These are phyloP conservation scores for Diplodia corticola DNA, from an alignment of 2,329 filamentous ascomycete species.

Conservation along the genomic window DNA sequence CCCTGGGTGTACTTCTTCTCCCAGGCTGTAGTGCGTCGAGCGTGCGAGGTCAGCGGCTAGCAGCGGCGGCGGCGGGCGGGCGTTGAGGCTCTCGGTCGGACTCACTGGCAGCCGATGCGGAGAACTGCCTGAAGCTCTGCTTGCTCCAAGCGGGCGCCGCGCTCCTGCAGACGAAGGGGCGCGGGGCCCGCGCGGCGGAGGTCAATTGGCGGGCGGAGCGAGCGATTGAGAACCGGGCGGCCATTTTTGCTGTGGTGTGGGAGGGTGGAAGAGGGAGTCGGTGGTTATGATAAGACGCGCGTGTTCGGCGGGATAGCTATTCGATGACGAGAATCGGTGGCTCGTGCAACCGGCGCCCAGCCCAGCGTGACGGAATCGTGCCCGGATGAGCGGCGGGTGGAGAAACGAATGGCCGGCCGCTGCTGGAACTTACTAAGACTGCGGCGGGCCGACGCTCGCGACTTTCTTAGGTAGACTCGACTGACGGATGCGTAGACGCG, in stretches of 20 bases:
- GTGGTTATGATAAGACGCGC: conserved; percentile 12
- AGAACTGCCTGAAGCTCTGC: conserved; percentile 37
- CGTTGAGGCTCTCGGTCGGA: conserved; percentile 20
- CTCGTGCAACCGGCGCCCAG: not conserved
- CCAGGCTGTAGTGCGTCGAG: conserved; percentile 48
- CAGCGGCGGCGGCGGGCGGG: not conserved
- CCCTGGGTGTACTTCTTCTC: conserved; percentile 91
- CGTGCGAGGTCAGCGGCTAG: not conserved
- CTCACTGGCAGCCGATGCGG: conserved; percentile 38
- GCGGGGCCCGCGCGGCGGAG: conserved; percentile 32
- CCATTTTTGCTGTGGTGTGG: conserved; percentile 33
- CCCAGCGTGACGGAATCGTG: too few species aligned
- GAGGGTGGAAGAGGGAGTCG: not conserved
- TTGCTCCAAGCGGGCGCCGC: conserved; percentile 27
- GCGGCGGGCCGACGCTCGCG: not conserved
- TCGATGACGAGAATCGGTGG: conserved; percentile 20
- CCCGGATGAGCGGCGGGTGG: not conserved
- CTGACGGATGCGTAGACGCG: not conserved
- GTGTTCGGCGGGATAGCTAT: conserved; percentile 4
- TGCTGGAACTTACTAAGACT: too few species aligned
- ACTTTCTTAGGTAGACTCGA: conserved; percentile 9
- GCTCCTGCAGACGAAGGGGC: conserved; percentile 27
- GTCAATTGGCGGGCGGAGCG: conserved; percentile 40
- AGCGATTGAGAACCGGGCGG: conserved; percentile 35
- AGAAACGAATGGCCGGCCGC: not conserved